Base-by-base conservation (phyloP, 2,329 filamentous ascomycete species). In the Fusarium mexicanum region DNA sequence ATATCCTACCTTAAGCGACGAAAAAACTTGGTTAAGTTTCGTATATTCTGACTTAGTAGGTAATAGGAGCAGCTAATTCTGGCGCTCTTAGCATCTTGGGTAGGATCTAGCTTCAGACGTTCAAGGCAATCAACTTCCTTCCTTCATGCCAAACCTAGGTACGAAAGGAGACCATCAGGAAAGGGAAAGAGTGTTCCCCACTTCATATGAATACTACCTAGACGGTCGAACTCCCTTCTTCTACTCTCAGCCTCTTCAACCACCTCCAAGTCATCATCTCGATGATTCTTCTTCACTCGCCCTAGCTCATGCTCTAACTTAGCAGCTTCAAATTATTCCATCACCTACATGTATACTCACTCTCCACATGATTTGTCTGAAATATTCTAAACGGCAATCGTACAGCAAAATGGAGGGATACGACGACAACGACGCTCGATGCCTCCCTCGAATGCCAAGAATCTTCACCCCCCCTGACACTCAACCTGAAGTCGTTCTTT, bases 391-490 rank as follows among this genome's bases (percentile, higher is more conserved):
- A n/a, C 35, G n/a, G 18, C 24, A 41, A 20, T 59, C 26, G 47
- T 48, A 69, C 26, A 31, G 60, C 38, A 60, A 41, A 26, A 77
- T 77, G 69, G 78, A 72, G 78, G 71, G 61, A 47, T 33, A 74
- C 26, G 51, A 66, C 24, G 62, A 71, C 24, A 53, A 72, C 40
- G 61, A 48, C 17, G 44, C 53, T 8, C 64, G 65, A 35, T 77
- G 69, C 24, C 75, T 77, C 47, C 71, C 76, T 40, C 76, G 61
- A 18, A 65, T 72, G 9, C 73, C 76, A 8, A 73, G 63, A 31
- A 60, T 71, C 31, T 76, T 76, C 17, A 58, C 67, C 22, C 38
- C 62, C 18, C 43, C 71, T 16, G 53, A 50, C 29, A n/a, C 31
- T 40, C 65, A 69, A 18, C 20, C 58, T 14, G 67, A 76, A 24